Percentiles rank a stretch among this genome's conserved stretches.
These are phyloP conservation scores for Fusarium sp. DNA, from an alignment of 2,329 filamentous ascomycete genomes.

Conservation along the genomic window DNA sequence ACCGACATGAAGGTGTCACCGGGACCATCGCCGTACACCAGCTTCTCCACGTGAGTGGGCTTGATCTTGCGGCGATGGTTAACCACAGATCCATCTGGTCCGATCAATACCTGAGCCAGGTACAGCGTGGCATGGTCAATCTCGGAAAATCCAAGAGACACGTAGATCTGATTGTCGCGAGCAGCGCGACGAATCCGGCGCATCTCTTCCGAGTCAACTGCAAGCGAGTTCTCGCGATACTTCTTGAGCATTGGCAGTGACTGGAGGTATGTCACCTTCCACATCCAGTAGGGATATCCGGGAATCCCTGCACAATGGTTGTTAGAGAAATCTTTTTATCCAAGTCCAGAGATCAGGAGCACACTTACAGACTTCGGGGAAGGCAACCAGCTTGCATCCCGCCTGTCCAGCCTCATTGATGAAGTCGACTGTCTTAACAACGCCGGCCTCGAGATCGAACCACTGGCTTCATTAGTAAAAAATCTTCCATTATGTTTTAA, in stretches of 20 bases:
- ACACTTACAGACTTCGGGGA: conserved; percentile 60
- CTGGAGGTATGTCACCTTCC: conserved; percentile 47
- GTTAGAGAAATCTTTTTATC: fast-evolving
- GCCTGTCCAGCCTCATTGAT: conserved; percentile 67
- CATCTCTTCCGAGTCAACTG: conserved; percentile 57
- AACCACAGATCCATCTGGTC: conserved; percentile 57
- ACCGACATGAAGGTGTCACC: conserved; percentile 65
- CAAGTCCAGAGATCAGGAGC: fast-evolving
- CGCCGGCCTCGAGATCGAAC: conserved; percentile 66
- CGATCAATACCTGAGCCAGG: conserved; percentile 65
- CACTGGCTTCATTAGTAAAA: conserved; percentile 50
- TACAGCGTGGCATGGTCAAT: conserved; percentile 59
- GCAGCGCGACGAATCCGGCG: conserved; percentile 54
- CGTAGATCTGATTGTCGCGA: conserved; percentile 57
- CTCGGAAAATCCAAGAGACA: conserved; percentile 64
- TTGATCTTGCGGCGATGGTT: conserved; percentile 64
- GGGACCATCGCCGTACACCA: conserved; percentile 66
- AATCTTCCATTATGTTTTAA: fast-evolving
- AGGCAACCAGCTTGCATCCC: conserved; percentile 66
- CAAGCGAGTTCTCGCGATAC: conserved; percentile 54
- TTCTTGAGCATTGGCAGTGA: conserved; percentile 49
- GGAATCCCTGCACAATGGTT: conserved; percentile 55
- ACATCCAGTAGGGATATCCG: conserved; percentile 63
- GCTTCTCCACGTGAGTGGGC: conserved; percentile 61
- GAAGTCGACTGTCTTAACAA: conserved; percentile 68